Base-by-base conservation (phyloP, 78 protist genomes). In the Dictyostelium intermedium region DNA sequence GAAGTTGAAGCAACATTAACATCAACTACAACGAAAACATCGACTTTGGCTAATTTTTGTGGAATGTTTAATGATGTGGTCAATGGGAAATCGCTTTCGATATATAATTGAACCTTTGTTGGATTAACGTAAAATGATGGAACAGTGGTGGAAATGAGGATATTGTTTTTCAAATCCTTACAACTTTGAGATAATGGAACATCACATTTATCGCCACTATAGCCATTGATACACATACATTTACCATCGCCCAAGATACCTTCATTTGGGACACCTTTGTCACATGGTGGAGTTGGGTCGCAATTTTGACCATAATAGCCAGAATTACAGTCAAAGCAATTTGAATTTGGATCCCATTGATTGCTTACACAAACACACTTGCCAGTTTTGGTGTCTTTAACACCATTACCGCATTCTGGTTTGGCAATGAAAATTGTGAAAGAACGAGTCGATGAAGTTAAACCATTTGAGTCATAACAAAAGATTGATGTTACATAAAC, bases 181-280 rank as follows among this genome's bases (percentile, higher is more conserved):
- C 92, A 86, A 9, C 78, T 30, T 61, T 53, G 50, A 43, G 69
- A n/a, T 11, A 86, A 18, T 50, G 79, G 56, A 11, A 25, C 2
- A 27, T 86, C 78, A 79, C 93, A 87, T 5, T 43, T 5, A 27
- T n/a, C 61, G 34, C 93, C 93, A 16, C 30, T n/a, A 43, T 61
- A 87, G 27, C 93, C 93, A 35, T 32, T 83, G 35, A 79, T 16
- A 45, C 93, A 87, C 10, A 27, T 66, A 87, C 93, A 87, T 72
- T 32, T 60, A 34, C 93, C 93, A 63, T 53, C 77, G 39, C 93
- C 93, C 25, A 18, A 20, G 9, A 27, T 63, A 18, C 93, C 93
- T 35, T 32, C 43, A 27, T 53, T 56, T 53, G 93, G 35, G 10
- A 2, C 23, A 79, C 93, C 93, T 41, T 87, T 53, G 30, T n/a